Base-by-base conservation (phyloP, 352 stramenopile genomes). In the Phytophthora foliorum region DNA sequence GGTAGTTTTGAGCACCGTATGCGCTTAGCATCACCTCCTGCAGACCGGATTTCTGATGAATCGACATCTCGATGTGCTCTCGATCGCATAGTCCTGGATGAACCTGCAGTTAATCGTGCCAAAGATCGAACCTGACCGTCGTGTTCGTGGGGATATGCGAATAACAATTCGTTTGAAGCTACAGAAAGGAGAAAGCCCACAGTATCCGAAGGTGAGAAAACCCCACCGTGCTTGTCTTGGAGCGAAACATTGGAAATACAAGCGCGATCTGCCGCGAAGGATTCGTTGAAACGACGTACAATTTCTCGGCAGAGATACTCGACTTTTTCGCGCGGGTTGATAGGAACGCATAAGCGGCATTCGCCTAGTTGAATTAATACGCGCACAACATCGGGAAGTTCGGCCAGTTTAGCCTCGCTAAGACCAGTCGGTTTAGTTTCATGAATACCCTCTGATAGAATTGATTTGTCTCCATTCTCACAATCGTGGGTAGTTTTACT, bases 231-330 rank as follows among this genome's bases (percentile, higher is more conserved):
- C 6, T 74, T 70, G 29, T 90, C 83, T 56, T 90, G 84, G 9
- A 92, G 73, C 41, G 79, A 77, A 17, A 90, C 80, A 36, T 61
- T 46, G 0, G 63, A 64, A 36, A 90, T 77, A 13, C 52, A 58
- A 3, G 61, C 74, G 10, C 51, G 55, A n/a, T 62, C 44, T 29
- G 66, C 39, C 5, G 51, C 67, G 29, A 90, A 90, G 2, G 80
- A 69, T 50, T 92, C 84, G 52, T 92, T 90, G 54, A 79, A 92
- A 19, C 84, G 74, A 7, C 80, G 78, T 17, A 89, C 74, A 52
- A 90, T 78, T 63, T 90, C 80, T 45, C 61, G 57, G 10, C 80
- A 89, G 5, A 92, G 63, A 21, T 74, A 74, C 6, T 67, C 58
- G 21, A 90, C 69, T 3, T 66, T 77, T 54, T 81, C 79, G 14